These are phyloP conservation scores for Excoecaria agallocha DNA, from an alignment of 345 rosid genomes.

Conservation along the genomic window DNA sequence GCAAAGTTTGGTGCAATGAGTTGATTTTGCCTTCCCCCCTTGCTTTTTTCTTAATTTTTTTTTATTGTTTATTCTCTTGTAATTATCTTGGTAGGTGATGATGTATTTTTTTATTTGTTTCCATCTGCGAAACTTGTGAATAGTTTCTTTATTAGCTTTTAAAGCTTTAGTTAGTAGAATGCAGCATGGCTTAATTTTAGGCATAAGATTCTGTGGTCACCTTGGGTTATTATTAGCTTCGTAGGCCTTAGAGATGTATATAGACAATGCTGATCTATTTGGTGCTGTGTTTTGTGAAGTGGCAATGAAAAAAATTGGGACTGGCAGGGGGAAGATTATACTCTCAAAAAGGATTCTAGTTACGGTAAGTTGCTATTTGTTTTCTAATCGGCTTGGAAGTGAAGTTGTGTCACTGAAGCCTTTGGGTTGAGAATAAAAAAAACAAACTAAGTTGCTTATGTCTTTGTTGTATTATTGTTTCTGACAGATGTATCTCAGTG, in stretches of 20 bases:
- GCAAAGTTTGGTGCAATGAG: constrained; percentile 10
- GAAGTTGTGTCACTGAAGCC: neutral
- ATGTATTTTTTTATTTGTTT: neutral
- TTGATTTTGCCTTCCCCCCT: neutral
- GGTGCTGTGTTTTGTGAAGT: constrained; percentile 19
- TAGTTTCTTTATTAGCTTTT: neutral
- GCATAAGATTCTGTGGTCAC: neutral
- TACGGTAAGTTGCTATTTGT: constrained; percentile 30
- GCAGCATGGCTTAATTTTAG: constrained; percentile 2
- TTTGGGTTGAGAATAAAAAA: neutral
- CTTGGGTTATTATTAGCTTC: neutral
- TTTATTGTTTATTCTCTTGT: neutral
- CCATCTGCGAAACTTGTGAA: neutral
- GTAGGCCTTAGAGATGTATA: neutral
- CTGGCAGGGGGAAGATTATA: constrained; percentile 37
- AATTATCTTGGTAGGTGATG: constrained; percentile 3
- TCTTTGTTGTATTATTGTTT: constrained; percentile 4
- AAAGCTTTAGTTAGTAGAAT: neutral
- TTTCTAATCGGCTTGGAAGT: constrained; percentile 1
- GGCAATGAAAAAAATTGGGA: constrained; percentile 35
- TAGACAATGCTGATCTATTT: neutral
- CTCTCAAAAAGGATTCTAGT: constrained; percentile 35
- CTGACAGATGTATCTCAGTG: constrained; percentile 30
- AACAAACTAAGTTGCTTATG: constrained; percentile 3
- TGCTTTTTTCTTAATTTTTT: neutral